Conservation (phyloP, 129 eudicot genomes). For the Saposhnikovia divaricata region DNA sequence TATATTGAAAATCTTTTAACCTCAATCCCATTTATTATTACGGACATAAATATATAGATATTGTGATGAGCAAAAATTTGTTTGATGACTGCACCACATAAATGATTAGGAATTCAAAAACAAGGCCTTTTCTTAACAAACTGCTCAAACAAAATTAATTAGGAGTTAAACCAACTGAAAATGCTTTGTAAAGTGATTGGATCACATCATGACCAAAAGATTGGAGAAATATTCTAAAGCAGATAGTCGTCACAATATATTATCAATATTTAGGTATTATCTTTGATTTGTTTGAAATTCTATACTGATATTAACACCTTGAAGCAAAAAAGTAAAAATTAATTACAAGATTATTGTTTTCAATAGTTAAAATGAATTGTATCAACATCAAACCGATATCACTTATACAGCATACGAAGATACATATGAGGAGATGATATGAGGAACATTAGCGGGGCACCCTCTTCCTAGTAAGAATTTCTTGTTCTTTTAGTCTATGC, state of each 20-base stretch:
- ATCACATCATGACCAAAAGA: neutral
- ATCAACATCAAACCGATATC: neutral
- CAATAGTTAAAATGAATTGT: slow-evolving; percentile 1
- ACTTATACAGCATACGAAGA: neutral
- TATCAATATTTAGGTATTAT: neutral
- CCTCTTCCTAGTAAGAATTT: slow-evolving; percentile 75
- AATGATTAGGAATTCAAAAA: too few relatives aligned
- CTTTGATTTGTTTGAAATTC: neutral
- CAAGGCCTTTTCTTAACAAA: too few relatives aligned
- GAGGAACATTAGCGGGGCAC: slow-evolving; percentile 43
- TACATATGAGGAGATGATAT: neutral
- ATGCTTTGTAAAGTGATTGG: neutral
- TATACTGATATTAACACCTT: neutral
- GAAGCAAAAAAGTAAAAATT: neutral
- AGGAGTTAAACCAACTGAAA: neutral
- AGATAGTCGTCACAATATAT: neutral
- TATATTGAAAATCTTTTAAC: too few relatives aligned
- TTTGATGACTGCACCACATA: too few relatives aligned
- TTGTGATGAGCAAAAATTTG: too few relatives aligned
- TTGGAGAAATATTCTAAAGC: neutral
- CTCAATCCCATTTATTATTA: too few relatives aligned
- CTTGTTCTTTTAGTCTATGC: slow-evolving; percentile 85
- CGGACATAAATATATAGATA: too few relatives aligned
- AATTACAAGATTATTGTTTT: slow-evolving; percentile 3
- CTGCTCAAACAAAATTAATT: too few relatives aligned